These are phyloP conservation scores for Verticillium tricorpus DNA, from an alignment of 2,329 filamentous ascomycete species.

Conservation along the genomic window DNA sequence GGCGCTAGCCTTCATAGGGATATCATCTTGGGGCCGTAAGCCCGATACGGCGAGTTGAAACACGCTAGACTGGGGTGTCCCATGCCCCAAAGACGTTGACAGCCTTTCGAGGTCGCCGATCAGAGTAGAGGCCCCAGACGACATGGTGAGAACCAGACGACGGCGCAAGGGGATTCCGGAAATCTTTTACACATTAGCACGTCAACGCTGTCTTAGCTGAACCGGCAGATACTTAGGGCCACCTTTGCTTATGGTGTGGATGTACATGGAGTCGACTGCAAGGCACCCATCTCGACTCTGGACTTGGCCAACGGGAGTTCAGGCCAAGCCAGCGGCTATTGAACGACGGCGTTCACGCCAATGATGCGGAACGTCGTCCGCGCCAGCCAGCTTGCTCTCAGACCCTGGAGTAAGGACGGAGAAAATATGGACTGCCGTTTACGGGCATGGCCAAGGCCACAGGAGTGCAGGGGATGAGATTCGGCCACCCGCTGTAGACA, in stretches of 20 bases:
- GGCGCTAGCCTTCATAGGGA: slow-evolving; percentile 10
- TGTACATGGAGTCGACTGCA: not conserved
- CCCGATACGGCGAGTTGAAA: slow-evolving; percentile 13
- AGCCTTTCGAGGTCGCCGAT: slow-evolving; percentile 12
- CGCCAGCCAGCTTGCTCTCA: not conserved
- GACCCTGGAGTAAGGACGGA: not conserved
- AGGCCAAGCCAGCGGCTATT: not conserved
- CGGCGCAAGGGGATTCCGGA: not conserved
- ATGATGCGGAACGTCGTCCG: not conserved
- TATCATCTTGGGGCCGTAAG: slow-evolving; percentile 3
- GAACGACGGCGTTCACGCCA: not conserved
- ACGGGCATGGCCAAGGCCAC: not conserved
- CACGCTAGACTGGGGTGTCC: slow-evolving; percentile 11
- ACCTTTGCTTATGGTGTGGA: not conserved
- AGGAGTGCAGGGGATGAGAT: not conserved
- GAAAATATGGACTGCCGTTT: not conserved
- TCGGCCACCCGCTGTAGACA: not conserved
- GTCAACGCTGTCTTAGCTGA: not conserved
- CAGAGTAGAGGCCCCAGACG: slow-evolving; percentile 3
- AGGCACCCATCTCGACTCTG: not conserved
- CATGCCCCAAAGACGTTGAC: slow-evolving; percentile 1
- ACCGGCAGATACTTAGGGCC: not conserved
- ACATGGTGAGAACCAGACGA: not conserved
- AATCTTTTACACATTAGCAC: not conserved
- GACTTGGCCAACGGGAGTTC: not conserved